Evolutionary conservation across 108 stramenopile species (phyloP).

Genomic region (Mediolabrus comicus): DNA sequence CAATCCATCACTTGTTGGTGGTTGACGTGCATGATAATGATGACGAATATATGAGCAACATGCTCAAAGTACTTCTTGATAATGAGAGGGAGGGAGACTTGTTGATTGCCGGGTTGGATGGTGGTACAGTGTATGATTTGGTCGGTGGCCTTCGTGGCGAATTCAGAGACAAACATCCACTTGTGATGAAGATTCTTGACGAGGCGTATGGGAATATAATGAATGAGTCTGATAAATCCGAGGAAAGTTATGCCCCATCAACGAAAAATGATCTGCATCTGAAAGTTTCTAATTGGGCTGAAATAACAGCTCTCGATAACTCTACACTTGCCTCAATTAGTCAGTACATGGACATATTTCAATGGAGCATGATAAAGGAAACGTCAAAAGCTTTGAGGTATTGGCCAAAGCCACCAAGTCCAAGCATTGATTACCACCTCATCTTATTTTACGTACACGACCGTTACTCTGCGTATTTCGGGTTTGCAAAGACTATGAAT

Average conservation of each 20-base stretch:
- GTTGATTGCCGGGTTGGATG: neutral
- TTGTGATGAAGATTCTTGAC: neutral
- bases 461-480: neutral
- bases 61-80: neutral
- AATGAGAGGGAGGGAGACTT: neutral
- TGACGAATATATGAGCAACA: neutral
- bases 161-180: neutral
- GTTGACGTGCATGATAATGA: neutral
- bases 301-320: neutral
- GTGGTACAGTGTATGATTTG: neutral
- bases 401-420: slow-evolving; percentile 1
- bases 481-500: neutral
- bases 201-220: too few species aligned
- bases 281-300: slow-evolving; percentile 1
- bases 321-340: neutral
- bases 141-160: neutral
- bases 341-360: neutral
- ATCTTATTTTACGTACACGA: neutral
- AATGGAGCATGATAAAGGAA: neutral
- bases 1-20: neutral
- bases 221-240: neutral
- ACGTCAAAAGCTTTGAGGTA: neutral
- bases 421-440: slow-evolving; percentile 3
- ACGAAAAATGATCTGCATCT: too few species aligned
- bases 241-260: neutral